A percentile compares a stretch with the other conserved stretches of the same genome.
Evolutionary conservation across 768 basidiomycete species (phyloP).

Genomic region (Phallus indusiatus): DNA sequence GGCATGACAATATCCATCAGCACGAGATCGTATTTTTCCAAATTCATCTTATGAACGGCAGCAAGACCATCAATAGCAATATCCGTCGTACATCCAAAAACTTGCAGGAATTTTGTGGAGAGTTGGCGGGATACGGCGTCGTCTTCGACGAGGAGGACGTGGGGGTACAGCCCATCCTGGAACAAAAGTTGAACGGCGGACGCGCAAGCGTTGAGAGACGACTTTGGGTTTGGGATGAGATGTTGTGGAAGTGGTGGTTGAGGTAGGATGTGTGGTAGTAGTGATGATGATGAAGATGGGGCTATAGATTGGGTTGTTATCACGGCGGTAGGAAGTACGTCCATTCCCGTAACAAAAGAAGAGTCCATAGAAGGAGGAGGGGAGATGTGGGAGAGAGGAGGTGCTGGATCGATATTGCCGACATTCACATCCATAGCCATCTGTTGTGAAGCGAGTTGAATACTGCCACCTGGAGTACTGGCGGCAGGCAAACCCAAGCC

Average conservation of each 20-base stretch:
- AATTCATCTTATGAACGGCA: constrained; percentile 94
- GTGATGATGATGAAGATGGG: too few relatives aligned
- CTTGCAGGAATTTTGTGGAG: constrained; percentile 87
- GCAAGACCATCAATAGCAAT: constrained; percentile 89
- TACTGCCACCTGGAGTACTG: background rate
- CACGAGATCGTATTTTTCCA: constrained; percentile 92
- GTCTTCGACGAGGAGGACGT: constrained; percentile 91
- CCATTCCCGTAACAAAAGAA: too few relatives aligned
- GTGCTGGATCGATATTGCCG: too few relatives aligned
- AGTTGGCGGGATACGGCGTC: constrained; percentile 85
- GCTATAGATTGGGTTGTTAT: too few relatives aligned
- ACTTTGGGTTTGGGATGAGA: background rate
- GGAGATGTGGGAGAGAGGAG: too few relatives aligned
- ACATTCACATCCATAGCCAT: background rate
- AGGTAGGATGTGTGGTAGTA: too few relatives aligned
- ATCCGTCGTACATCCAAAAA: constrained; percentile 91
- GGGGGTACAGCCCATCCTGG: constrained; percentile 91
- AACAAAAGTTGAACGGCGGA: constrained; percentile 70
- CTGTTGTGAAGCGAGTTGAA: background rate
- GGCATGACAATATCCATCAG: constrained; percentile 98
- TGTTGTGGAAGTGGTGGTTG: background rate
- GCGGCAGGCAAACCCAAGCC: background rate
- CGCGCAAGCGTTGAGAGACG: constrained; percentile 31
- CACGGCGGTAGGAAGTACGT: too few relatives aligned
- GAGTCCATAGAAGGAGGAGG: too few relatives aligned